Evolutionary conservation across 1,284 basidiomycete species (phyloP).

Genomic region (Puccinia polysora): DNA sequence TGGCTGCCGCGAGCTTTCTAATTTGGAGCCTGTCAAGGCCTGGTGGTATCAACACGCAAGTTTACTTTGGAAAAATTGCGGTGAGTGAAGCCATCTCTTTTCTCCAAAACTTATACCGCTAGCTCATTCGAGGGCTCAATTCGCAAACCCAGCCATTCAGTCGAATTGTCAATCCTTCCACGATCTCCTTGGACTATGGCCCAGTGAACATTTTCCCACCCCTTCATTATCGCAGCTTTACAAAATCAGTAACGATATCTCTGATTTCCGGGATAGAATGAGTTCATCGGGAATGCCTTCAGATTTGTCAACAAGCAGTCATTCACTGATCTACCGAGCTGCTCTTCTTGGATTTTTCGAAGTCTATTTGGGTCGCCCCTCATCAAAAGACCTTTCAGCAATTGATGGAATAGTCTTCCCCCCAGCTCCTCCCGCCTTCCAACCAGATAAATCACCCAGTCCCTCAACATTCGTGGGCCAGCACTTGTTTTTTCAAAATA

Average conservation of each 20-base stretch:
- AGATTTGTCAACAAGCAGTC: neutral
- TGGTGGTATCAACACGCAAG: neutral
- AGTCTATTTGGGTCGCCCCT: neutral
- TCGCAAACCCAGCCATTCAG: neutral
- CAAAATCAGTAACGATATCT: neutral
- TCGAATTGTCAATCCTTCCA: conserved; percentile 1
- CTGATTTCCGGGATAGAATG: neutral
- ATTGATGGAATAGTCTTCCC: neutral
- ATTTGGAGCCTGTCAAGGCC: neutral
- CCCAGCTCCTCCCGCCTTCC: neutral
- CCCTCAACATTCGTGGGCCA: neutral
- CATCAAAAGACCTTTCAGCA: neutral
- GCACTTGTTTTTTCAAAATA: too few relatives aligned
- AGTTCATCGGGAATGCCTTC: neutral
- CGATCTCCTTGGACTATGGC: neutral
- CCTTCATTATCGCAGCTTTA: neutral
- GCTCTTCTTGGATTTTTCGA: neutral
- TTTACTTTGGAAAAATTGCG: neutral
- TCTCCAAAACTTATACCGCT: too few relatives aligned
- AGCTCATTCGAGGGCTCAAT: too few relatives aligned
- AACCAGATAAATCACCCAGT: neutral
- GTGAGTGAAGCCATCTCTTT: neutral
- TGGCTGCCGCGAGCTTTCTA: neutral
- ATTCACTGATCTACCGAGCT: neutral
- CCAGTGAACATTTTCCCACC: conserved; percentile 1